These are phyloP conservation scores for Phyllachora maydis DNA, from an alignment of 2,329 filamentous ascomycete species.

Conservation along the genomic window DNA sequence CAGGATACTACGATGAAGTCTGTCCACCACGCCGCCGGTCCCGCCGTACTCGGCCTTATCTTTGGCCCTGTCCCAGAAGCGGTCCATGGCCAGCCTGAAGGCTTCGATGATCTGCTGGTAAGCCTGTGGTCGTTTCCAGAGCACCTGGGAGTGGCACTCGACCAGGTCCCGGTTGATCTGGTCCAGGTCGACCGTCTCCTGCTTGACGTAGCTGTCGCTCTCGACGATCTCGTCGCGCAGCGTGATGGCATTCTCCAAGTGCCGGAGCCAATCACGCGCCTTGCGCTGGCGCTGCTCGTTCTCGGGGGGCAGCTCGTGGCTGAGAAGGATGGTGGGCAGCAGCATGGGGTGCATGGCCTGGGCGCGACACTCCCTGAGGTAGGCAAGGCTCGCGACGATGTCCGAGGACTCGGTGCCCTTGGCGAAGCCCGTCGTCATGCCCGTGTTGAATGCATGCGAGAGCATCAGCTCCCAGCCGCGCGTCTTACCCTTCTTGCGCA, in stretches of 20 bases:
- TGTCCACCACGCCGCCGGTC: slow-evolving; percentile 14
- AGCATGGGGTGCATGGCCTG: slow-evolving; percentile 37
- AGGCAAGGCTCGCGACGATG: slow-evolving; percentile 23
- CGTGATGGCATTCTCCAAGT: slow-evolving; percentile 38
- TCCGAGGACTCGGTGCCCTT: slow-evolving; percentile 39
- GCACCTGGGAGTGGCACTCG: slow-evolving; percentile 39
- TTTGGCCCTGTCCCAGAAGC: slow-evolving; percentile 14
- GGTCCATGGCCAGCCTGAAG: slow-evolving; percentile 24
- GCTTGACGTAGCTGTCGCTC: slow-evolving; percentile 28
- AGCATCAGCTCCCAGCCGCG: slow-evolving; percentile 45
- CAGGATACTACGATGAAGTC: slow-evolving; percentile 28
- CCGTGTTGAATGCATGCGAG: slow-evolving; percentile 30
- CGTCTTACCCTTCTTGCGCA: slow-evolving; percentile 40
- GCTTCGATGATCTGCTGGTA: slow-evolving; percentile 31
- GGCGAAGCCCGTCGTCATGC: slow-evolving; percentile 36
- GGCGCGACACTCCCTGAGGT: slow-evolving; percentile 24
- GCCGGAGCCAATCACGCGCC: slow-evolving; percentile 39
- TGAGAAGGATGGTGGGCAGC: slow-evolving; percentile 35
- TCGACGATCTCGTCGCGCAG: slow-evolving; percentile 38
- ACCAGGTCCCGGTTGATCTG: slow-evolving; percentile 39
- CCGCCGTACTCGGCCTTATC: slow-evolving; percentile 6
- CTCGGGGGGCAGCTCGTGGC: slow-evolving; percentile 31
- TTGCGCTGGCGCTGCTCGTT: slow-evolving; percentile 41
- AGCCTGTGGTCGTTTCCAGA: slow-evolving; percentile 42
- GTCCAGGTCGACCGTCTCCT: slow-evolving; percentile 33